Percentiles rank a stretch among this genome's conserved stretches.
phyloP scores from a whole-genome alignment of 73 alveolate species.

The Paramecium sexaurelia region DNA sequence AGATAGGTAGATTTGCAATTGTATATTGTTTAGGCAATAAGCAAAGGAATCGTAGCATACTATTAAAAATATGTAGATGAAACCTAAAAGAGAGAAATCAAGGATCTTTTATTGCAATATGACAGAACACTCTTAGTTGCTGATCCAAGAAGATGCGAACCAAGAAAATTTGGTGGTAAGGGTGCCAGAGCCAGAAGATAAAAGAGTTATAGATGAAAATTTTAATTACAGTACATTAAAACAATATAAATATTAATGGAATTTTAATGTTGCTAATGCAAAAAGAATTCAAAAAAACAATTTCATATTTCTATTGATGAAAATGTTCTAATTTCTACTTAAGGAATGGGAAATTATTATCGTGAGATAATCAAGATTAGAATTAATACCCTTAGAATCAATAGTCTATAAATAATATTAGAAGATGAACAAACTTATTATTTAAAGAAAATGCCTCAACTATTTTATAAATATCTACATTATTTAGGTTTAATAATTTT shows the following conservation, averaged over 20 bases:
- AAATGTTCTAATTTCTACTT: no score
- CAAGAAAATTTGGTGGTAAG: conserved; percentile 98
- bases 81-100: conserved; percentile 90
- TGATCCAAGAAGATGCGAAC: conserved; percentile 99
- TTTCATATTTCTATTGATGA: neutral
- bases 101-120: conserved; percentile 93
- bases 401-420: no score
- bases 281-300: neutral
- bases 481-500: no score
- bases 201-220: conserved; percentile 86
- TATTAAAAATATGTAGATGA: conserved; percentile 93
- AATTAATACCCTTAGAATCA: no score
- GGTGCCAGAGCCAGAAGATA: conserved; percentile 96
- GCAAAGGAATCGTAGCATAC: conserved; percentile 97
- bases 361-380: no score
- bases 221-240: conserved; percentile 1
- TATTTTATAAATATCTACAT: no score
- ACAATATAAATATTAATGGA: neutral
- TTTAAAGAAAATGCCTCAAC: no score
- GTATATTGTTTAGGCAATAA: conserved; percentile 79
- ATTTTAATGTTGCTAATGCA: conserved; percentile 9
- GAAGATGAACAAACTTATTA: no score
- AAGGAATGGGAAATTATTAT: no score
- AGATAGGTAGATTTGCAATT: conserved; percentile 72
- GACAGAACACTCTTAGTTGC: conserved; percentile 98